Conservation (phyloP, 2,329 filamentous ascomycete genomes). For the Xylaria arbuscula region DNA sequence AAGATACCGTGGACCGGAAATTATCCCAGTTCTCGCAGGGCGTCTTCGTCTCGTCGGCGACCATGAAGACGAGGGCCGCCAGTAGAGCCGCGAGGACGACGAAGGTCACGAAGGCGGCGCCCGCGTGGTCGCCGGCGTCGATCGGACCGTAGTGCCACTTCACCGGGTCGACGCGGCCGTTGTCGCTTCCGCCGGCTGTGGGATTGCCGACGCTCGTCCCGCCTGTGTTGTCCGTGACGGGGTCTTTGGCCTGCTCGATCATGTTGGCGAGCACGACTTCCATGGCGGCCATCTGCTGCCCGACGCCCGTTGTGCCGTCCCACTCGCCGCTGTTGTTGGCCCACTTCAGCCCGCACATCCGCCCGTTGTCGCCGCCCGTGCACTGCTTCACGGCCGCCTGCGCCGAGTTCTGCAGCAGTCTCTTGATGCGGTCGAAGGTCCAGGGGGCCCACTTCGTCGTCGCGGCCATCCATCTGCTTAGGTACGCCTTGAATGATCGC, state of each 20-base stretch:
- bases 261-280: conserved; percentile 73
- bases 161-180: conserved; percentile 52
- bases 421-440: conserved; percentile 64
- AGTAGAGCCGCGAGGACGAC: conserved; percentile 66
- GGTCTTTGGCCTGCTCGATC: conserved; percentile 57
- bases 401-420: conserved; percentile 65
- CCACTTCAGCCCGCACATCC: conserved; percentile 72
- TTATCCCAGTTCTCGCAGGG: neutral
- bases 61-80: conserved; percentile 62
- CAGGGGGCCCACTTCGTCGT: conserved; percentile 73
- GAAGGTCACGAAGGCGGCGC: conserved; percentile 73
- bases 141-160: conserved; percentile 52
- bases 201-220: conserved; percentile 63
- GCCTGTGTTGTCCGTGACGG: conserved; percentile 57
- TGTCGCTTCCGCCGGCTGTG: conserved; percentile 59
- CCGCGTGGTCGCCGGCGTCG: conserved; percentile 72
- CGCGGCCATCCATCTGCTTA: conserved; percentile 70
- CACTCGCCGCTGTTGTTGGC: conserved; percentile 61
- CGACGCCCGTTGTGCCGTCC: conserved; percentile 71
- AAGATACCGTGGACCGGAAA: conserved; percentile 19
- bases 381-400: conserved; percentile 68
- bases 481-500: conserved; percentile 72
- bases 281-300: conserved; percentile 77
- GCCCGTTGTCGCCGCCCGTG: conserved; percentile 65
- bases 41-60: conserved; percentile 59